A percentile compares a stretch with the other conserved stretches of the same genome.
Conservation (phyloP, 768 basidiomycete species). For the Mrakia blollopis region DNA sequence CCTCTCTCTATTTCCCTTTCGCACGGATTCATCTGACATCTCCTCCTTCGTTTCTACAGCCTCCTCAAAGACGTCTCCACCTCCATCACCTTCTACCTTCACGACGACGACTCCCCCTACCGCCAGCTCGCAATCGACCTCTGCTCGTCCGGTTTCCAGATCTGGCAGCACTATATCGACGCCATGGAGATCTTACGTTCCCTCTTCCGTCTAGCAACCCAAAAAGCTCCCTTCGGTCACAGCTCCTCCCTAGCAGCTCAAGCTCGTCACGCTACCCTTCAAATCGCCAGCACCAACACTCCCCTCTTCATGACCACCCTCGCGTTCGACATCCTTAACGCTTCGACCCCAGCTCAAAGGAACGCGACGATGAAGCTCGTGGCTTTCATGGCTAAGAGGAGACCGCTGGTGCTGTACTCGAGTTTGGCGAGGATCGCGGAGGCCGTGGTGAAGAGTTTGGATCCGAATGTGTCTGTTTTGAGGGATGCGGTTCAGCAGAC, state of each 20-base stretch:
- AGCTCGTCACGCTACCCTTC: slow-evolving; percentile 75
- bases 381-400: slow-evolving; percentile 89
- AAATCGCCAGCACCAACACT: slow-evolving; percentile 76
- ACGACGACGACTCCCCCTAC: slow-evolving; percentile 53
- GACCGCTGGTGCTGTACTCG: slow-evolving; percentile 75
- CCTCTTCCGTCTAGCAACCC: slow-evolving; percentile 72
- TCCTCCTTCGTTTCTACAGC: slow-evolving; percentile 46
- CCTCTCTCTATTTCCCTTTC: neutral
- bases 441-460: slow-evolving; percentile 91
- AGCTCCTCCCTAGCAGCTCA: slow-evolving; percentile 65
- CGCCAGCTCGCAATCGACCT: slow-evolving; percentile 78
- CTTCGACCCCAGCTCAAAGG: slow-evolving; percentile 62
- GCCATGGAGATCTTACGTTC: slow-evolving; percentile 80
- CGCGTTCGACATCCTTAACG: slow-evolving; percentile 74
- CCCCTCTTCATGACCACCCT: slow-evolving; percentile 91
- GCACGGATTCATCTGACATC: neutral
- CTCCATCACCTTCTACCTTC: slow-evolving; percentile 70
- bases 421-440: slow-evolving; percentile 82
- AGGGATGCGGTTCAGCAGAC: slow-evolving; percentile 78
- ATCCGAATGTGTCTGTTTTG: slow-evolving; percentile 70
- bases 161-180: slow-evolving; percentile 93
- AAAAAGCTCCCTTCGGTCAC: slow-evolving; percentile 40
- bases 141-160: slow-evolving; percentile 81
- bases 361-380: slow-evolving; percentile 88
- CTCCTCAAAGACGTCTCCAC: slow-evolving; percentile 76